These are phyloP conservation scores for Colletotrichum sp. DNA, from an alignment of 2,329 filamentous ascomycete genomes.

Conservation along the genomic window DNA sequence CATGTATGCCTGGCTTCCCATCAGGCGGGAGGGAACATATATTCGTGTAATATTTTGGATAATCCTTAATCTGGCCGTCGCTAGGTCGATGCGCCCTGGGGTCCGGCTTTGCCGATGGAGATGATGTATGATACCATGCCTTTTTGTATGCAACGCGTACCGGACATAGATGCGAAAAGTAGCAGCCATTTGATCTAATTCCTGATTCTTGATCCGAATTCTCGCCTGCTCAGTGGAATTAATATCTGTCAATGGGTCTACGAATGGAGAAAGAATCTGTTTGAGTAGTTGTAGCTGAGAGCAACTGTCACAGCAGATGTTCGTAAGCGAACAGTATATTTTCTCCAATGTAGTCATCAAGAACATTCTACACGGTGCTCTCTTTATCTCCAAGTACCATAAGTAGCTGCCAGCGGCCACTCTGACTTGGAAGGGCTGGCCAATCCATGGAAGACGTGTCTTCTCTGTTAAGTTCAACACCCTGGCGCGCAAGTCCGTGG, in stretches of 20 bases:
- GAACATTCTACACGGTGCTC: background rate
- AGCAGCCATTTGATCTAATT: background rate
- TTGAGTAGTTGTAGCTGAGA: accelerated
- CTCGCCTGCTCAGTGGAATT: too few species aligned
- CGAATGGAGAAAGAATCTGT: background rate
- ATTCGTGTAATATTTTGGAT: slow-evolving; percentile 9
- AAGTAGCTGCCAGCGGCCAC: background rate
- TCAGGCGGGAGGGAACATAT: background rate
- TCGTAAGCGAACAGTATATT: background rate
- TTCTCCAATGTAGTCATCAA: accelerated
- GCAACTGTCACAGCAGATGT: background rate
- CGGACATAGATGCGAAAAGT: background rate
- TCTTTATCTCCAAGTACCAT: background rate
- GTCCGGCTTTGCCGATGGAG: background rate
- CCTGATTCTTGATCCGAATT: background rate
- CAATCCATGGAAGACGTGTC: too few species aligned
- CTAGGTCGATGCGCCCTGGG: background rate
- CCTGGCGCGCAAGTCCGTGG: too few species aligned
- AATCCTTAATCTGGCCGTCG: background rate
- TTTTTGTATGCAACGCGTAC: background rate
- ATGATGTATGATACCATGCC: slow-evolving; percentile 16
- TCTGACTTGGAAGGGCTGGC: too few species aligned
- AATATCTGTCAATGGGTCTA: background rate
- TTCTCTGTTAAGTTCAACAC: too few species aligned
- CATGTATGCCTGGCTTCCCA: background rate